Evolutionary conservation across 805 yeast genomes (phyloP).

Genomic region (Suhomyces prunicola): DNA sequence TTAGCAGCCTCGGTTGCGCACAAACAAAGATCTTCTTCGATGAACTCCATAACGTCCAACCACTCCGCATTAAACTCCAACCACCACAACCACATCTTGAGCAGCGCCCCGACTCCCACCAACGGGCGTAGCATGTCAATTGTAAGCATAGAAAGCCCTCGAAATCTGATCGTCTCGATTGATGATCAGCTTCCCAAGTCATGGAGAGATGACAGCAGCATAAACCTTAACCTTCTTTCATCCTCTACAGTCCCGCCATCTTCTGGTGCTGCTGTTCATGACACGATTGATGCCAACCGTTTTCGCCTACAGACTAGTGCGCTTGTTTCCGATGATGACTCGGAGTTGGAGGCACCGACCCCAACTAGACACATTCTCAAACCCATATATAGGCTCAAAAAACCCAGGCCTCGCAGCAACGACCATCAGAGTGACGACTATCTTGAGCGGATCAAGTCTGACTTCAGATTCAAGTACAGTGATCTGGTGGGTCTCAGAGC

Average conservation of each 20-base stretch:
- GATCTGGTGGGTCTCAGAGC: not conserved
- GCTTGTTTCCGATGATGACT: conserved; percentile 34
- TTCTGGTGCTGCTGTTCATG: not conserved
- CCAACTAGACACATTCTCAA: conserved; percentile 13
- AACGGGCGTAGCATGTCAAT: conserved; percentile 35
- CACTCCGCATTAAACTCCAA: conserved; percentile 1
- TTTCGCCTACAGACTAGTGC: not conserved
- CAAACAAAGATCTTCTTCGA: conserved; percentile 32
- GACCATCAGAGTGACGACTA: conserved; percentile 1
- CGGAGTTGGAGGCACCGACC: conserved; percentile 24
- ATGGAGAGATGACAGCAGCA: conserved; percentile 33
- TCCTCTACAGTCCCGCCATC: conserved; percentile 2
- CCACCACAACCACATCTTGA: conserved; percentile 1
- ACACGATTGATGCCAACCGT: not conserved
- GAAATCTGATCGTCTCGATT: conserved; percentile 39
- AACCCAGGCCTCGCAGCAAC: not conserved
- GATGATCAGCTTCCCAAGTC: conserved; percentile 31
- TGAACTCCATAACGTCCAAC: conserved; percentile 15
- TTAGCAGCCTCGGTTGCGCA: conserved; percentile 10
- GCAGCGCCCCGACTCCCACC: conserved; percentile 12
- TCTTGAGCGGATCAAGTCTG: conserved; percentile 15
- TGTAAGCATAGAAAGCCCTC: conserved; percentile 36
- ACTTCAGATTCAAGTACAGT: conserved; percentile 19
- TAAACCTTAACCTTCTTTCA: conserved; percentile 16
- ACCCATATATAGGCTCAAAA: conserved; percentile 13